phyloP scores from a whole-genome alignment of 805 yeast species.

The Starmera quercuum region DNA sequence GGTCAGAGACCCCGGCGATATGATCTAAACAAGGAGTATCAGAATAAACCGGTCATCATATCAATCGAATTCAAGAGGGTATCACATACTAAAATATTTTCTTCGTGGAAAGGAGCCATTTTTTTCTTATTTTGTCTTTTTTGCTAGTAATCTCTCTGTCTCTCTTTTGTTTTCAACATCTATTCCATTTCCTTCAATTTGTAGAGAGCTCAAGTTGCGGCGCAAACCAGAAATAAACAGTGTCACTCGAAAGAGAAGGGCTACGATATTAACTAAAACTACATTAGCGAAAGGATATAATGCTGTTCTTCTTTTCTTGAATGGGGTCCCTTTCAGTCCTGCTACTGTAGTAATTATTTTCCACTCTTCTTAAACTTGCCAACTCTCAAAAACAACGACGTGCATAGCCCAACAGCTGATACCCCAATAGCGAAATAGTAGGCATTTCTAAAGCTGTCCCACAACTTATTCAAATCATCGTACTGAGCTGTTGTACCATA shows the following conservation, averaged over 20 bases:
- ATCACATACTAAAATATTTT: slow-evolving; percentile 16
- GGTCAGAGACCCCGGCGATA: slow-evolving; percentile 71
- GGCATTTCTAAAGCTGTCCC: slow-evolving; percentile 25
- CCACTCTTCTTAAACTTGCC: neutral
- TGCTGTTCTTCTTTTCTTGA: no score
- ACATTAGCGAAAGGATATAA: no score
- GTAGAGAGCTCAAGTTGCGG: no score
- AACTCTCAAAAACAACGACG: neutral
- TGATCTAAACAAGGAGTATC: slow-evolving; percentile 30
- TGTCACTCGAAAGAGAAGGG: no score
- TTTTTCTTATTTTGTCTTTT: neutral
- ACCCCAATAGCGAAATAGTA: neutral
- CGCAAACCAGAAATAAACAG: no score
- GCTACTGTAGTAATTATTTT: no score
- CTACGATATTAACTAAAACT: no score
- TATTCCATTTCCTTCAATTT: no score
- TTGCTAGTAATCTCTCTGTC: neutral
- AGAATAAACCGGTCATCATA: slow-evolving; percentile 1
- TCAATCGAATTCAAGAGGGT: neutral
- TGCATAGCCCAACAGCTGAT: neutral
- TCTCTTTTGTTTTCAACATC: no score
- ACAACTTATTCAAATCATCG: slow-evolving; percentile 17
- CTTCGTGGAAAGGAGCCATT: slow-evolving; percentile 24
- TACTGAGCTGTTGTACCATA: slow-evolving; percentile 23
- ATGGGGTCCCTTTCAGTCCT: no score